Conservation (phyloP, 1,139 yeast genomes). For the Pichia sp. region DNA sequence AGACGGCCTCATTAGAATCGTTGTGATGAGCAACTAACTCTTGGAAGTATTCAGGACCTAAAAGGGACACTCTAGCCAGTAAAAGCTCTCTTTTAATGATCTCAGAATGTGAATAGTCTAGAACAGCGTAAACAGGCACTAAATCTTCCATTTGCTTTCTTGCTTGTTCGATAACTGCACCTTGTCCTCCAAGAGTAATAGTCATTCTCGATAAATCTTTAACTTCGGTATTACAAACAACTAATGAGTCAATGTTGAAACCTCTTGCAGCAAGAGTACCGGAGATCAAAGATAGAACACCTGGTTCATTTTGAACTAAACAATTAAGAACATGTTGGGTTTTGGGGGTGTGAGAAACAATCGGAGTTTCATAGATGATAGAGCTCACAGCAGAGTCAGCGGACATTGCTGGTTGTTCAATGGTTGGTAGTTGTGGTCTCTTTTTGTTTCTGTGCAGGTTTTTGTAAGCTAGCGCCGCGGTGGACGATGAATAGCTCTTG, state of each 20-base stretch:
- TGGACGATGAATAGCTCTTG: constrained; percentile 42
- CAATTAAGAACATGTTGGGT: constrained; percentile 91
- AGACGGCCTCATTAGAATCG: constrained; percentile 38
- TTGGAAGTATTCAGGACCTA: constrained; percentile 97
- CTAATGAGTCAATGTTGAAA: constrained; percentile 93
- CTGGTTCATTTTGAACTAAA: constrained; percentile 97
- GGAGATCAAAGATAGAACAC: constrained; percentile 87
- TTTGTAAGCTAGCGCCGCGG: constrained; percentile 95
- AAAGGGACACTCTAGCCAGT: constrained; percentile 81
- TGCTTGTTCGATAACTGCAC: constrained; percentile 97
- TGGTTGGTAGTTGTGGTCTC: constrained; percentile 90
- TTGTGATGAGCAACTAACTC: constrained; percentile 88
- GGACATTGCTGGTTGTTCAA: constrained; percentile 92
- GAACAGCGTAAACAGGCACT: constrained; percentile 96
- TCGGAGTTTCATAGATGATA: constrained; percentile 89
- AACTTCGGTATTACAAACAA: constrained; percentile 95
- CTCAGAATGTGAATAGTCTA: constrained; percentile 87
- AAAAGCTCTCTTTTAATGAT: constrained; percentile 86
- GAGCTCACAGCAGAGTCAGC: constrained; percentile 95
- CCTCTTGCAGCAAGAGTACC: constrained; percentile 98
- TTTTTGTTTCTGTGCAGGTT: constrained; percentile 78
- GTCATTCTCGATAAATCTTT: constrained; percentile 96
- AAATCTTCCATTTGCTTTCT: constrained; percentile 95
- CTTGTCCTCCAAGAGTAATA: constrained; percentile 88
- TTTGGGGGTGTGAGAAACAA: constrained; percentile 57